Percentiles rank a stretch among this genome's conserved stretches.
phyloP scores from a whole-genome alignment of 768 basidiomycete species.

The Termitomyces sp. region DNA sequence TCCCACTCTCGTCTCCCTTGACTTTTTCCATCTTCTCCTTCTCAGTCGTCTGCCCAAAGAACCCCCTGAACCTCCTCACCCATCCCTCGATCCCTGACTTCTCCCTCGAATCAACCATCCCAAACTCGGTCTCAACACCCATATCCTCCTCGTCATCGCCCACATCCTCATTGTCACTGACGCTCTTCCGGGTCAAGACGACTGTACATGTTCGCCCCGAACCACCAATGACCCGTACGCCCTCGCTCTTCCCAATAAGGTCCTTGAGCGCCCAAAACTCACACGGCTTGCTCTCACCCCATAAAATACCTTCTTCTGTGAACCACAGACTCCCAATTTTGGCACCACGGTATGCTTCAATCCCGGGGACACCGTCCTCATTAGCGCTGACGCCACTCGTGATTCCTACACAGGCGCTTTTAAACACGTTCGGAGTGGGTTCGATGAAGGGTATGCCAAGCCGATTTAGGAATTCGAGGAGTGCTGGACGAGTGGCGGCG shows the following conservation, averaged over 20 bases:
- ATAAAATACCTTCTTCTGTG: constrained; percentile 58
- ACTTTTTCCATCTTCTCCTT: constrained; percentile 1
- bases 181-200: constrained; percentile 37
- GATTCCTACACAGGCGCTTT: constrained; percentile 40
- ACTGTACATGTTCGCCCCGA: constrained; percentile 67
- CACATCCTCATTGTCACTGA: constrained; percentile 9
- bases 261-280: constrained; percentile 68
- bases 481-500: constrained; percentile 38
- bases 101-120: constrained; percentile 67
- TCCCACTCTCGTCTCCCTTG: constrained; percentile 4
- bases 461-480: constrained; percentile 47
- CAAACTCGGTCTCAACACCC: constrained; percentile 59
- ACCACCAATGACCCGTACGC: constrained; percentile 50
- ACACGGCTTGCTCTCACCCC: constrained; percentile 72
- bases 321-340: constrained; percentile 74
- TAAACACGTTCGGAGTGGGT: constrained; percentile 48
- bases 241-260: constrained; percentile 44
- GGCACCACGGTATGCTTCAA: constrained; percentile 68
- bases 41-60: constrained; percentile 43
- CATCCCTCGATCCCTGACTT: constrained; percentile 60
- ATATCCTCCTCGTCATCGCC: constrained; percentile 31
- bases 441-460: constrained; percentile 39
- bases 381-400: constrained; percentile 27
- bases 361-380: constrained; percentile 47
- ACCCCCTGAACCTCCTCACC: constrained; percentile 50